Evolutionary conservation across 305 asterid genomes (phyloP).

Genomic region (Fraxinus paxiana): DNA sequence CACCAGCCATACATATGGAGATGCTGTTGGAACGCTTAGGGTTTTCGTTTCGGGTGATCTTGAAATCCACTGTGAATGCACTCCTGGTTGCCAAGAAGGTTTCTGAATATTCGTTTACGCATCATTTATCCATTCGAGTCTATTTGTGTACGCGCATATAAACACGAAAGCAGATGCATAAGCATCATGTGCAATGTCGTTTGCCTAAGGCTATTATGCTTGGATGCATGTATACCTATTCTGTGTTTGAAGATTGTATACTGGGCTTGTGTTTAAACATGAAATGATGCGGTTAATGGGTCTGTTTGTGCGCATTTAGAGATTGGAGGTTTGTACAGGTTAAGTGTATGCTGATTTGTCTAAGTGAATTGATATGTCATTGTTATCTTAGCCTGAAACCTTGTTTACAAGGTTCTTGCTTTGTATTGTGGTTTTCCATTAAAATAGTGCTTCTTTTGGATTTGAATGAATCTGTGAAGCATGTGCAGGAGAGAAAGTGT

Average conservation of each 20-base stretch:
- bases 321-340: constrained; percentile 1
- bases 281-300: not conserved
- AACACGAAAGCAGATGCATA: not conserved
- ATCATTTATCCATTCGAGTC: not conserved
- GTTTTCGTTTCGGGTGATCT: constrained; percentile 50
- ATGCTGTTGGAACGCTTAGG: constrained; percentile 58
- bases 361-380: constrained; percentile 8
- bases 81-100: constrained; percentile 59
- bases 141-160: not conserved
- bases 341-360: constrained; percentile 38
- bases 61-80: constrained; percentile 53
- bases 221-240: not conserved
- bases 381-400: not conserved
- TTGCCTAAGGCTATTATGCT: not conserved
- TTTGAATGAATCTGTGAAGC: not conserved
- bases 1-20: constrained; percentile 58
- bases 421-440: not conserved
- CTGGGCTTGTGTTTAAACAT: constrained; percentile 3
- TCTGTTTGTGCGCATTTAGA: not conserved
- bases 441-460: not conserved
- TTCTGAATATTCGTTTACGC: not conserved
- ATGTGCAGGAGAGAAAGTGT: not conserved
- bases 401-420: not conserved
- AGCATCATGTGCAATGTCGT: not conserved
- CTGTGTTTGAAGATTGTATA: not conserved